Percentiles rank a stretch among this genome's conserved stretches.
Evolutionary conservation across 495 filamentous ascomycete genomes (phyloP).

Genomic region (Gamarada debralockiae): DNA sequence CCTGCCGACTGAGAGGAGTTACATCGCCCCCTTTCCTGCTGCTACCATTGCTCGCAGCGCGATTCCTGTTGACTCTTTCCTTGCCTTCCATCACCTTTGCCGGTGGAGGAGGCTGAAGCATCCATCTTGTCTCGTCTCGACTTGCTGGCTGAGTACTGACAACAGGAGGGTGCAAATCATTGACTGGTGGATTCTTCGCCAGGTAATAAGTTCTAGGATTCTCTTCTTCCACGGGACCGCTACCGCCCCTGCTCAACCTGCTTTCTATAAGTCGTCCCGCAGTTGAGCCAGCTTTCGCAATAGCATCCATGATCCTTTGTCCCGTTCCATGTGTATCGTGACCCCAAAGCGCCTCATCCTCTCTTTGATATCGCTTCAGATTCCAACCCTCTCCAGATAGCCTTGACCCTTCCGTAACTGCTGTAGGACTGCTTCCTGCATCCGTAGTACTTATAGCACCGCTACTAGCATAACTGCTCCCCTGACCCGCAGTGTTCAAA

Average conservation of each 20-base stretch:
- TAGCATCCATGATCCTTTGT: slow-evolving; percentile 30
- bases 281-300: slow-evolving; percentile 47
- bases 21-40: slow-evolving; percentile 24
- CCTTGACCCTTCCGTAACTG: slow-evolving; percentile 27
- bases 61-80: slow-evolving; percentile 50
- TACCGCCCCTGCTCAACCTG: slow-evolving; percentile 46
- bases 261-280: slow-evolving; percentile 36
- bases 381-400: slow-evolving; percentile 56
- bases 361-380: slow-evolving; percentile 70
- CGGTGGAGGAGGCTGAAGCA: slow-evolving; percentile 83
- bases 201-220: slow-evolving; percentile 50
- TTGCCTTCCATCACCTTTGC: slow-evolving; percentile 87
- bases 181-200: slow-evolving; percentile 73
- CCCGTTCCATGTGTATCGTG: slow-evolving; percentile 20
- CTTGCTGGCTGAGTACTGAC: slow-evolving; percentile 68
- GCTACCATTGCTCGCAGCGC: slow-evolving; percentile 42
- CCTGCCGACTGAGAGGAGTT: slow-evolving; percentile 33
- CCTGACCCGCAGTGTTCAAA: slow-evolving; percentile 33
- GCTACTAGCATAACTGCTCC: slow-evolving; percentile 31
- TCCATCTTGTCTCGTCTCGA: slow-evolving; percentile 73
- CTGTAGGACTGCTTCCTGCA: slow-evolving; percentile 28
- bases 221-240: slow-evolving; percentile 35
- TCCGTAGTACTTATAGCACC: slow-evolving; percentile 18
- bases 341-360: slow-evolving; percentile 84
- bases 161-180: slow-evolving; percentile 82